A percentile compares a stretch with the other conserved stretches of the same genome.
phyloP scores from a whole-genome alignment of 2,329 filamentous ascomycete genomes.

The Aspergillus thermomutatus region DNA sequence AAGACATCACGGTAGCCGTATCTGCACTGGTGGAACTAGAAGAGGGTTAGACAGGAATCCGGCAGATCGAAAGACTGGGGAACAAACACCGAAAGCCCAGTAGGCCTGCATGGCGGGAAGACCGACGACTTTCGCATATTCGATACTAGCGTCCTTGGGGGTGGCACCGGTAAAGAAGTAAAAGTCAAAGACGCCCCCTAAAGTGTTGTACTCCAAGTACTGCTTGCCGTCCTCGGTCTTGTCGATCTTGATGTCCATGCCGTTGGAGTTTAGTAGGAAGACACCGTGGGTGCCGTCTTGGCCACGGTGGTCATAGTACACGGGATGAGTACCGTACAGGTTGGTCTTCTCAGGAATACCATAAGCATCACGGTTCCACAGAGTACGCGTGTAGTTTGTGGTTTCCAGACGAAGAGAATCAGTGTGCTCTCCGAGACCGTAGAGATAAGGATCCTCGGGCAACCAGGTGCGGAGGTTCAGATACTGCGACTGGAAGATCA shows the following conservation, averaged over 20 bases:
- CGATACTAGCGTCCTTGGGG: conserved; percentile 56
- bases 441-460: conserved; percentile 66
- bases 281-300: conserved; percentile 59
- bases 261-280: conserved; percentile 69
- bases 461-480: conserved; percentile 68
- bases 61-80: neutral
- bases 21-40: conserved; percentile 56
- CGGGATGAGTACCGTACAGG: conserved; percentile 68
- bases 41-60: neutral
- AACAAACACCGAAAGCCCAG: conserved; percentile 56
- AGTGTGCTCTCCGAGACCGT: conserved; percentile 75
- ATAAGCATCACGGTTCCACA: conserved; percentile 69
- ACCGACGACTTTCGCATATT: conserved; percentile 58
- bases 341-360: conserved; percentile 60
- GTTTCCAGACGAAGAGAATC: conserved; percentile 68
- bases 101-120: conserved; percentile 62
- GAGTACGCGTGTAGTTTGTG: conserved; percentile 65
- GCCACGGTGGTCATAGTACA: conserved; percentile 71
- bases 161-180: conserved; percentile 62
- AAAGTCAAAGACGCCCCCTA: conserved; percentile 73
- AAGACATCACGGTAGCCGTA: conserved; percentile 58
- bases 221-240: conserved; percentile 57
- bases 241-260: conserved; percentile 74
- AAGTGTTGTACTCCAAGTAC: conserved; percentile 74
- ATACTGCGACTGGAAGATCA: conserved; percentile 78